Evolutionary conservation across 2,329 filamentous ascomycete genomes (phyloP), one percentile per base, ranked within the genome.

Genomic region (Dactylonectria macrodidyma): DNA sequence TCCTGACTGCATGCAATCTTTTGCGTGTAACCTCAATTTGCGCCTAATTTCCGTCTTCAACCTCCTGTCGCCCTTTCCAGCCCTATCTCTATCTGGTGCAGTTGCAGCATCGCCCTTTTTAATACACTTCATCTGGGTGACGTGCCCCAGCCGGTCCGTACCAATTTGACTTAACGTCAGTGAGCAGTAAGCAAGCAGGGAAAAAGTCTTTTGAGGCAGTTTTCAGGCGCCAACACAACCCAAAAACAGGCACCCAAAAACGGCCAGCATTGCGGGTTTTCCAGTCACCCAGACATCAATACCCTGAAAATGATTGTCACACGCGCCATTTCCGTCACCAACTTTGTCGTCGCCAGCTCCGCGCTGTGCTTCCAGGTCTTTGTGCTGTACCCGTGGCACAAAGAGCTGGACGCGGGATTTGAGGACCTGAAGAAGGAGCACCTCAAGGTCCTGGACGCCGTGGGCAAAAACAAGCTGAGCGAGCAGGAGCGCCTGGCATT

Each of bases 351-450:
- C 67, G 91, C 90, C 60, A 86, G 85, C 34, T 91, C 89, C 4
- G 91, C 91, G 0, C 84, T 93, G 38, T 84, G 83, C 41, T 93
- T 93, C 78, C 90, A 92, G 79, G 89, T 92, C 57, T 90, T 89
- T 72, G 91, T 93, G 46, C 83, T 93, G 11, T 92, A 92, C 78
- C 91, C 91, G 1, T 92, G 90, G 90, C 90, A 92, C 79, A 86
- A 91, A 74, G 83, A 91, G 75, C 81, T 93, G 7, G 88, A 92
- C 69, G 84, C 87, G 22, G 87, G 88, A 67, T 92, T 92, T 74
- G 72, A 76, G 59, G 68, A 69, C 7, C 67, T 76, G 55, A 76
- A 74, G 70, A 75, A 64, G 64, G 75, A 76, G 61, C 75, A 76
- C 54, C 44, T 75, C 9, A 68, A 70, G 22, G 72, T 77, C 52